Conservation (phyloP, 148 eudicot species). For the Silene conica region DNA sequence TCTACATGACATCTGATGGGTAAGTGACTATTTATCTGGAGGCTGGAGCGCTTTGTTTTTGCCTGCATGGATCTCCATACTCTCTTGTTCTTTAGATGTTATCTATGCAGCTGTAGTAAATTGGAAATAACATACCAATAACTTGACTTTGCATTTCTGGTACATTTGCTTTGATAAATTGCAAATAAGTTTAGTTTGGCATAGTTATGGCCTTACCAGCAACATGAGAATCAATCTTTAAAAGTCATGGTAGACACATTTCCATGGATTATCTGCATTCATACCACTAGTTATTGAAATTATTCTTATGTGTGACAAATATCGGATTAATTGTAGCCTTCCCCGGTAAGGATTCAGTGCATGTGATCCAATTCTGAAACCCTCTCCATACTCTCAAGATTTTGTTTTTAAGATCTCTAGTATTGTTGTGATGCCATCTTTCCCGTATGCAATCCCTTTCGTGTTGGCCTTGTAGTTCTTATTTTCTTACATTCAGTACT, state of each 20-base stretch:
- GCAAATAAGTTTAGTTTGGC: neutral
- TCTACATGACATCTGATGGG: constrained; percentile 59
- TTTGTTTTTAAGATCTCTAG: no score
- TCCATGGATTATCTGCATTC: neutral
- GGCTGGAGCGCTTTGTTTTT: neutral
- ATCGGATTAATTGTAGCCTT: no score
- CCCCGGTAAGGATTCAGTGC: no score
- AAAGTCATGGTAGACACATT: neutral
- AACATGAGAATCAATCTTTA: neutral
- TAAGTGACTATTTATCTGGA: constrained; percentile 14
- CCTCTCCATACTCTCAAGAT: no score
- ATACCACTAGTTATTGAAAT: neutral
- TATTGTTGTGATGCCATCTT: no score
- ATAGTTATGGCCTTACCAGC: neutral
- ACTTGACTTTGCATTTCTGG: neutral
- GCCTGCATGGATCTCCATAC: neutral
- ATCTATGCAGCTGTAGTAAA: neutral
- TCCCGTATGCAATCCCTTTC: no score
- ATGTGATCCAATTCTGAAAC: no score
- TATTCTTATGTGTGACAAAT: no score
- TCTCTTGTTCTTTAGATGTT: neutral
- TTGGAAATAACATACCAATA: neutral
- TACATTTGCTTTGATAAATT: neutral
- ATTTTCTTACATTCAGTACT: no score
- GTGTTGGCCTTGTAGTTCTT: no score